These are phyloP conservation scores for Fusarium incarnatum DNA, from an alignment of 2,329 filamentous ascomycete genomes.

Conservation along the genomic window DNA sequence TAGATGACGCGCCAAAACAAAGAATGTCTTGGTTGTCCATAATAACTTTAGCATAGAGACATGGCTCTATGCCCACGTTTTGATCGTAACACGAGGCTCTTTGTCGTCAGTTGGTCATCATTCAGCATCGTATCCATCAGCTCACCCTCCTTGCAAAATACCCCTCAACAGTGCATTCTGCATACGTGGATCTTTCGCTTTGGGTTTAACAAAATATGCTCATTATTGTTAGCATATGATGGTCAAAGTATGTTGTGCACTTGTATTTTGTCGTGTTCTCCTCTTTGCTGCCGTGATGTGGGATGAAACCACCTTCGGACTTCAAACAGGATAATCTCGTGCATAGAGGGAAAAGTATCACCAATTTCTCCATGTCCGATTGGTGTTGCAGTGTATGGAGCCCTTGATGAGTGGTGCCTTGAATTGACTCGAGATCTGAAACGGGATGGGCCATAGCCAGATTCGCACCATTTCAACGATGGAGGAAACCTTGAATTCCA, in stretches of 20 bases:
- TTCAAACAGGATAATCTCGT: constrained; percentile 17
- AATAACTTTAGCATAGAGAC: background rate
- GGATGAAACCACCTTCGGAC: constrained; percentile 3
- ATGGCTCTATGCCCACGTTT: constrained; percentile 10
- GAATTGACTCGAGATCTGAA: constrained; percentile 24
- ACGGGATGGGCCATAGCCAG: constrained; percentile 18
- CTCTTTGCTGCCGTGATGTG: constrained; percentile 11
- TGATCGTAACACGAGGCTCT: constrained; percentile 14
- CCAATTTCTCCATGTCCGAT: background rate
- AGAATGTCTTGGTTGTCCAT: background rate
- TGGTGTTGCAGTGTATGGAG: constrained; percentile 9
- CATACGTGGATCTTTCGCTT: constrained; percentile 25
- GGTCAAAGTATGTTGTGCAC: background rate
- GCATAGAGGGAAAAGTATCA: background rate
- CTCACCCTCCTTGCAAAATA: constrained; percentile 19
- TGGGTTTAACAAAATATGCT: constrained; percentile 5
- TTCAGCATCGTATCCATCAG: constrained; percentile 14
- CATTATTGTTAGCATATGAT: background rate
- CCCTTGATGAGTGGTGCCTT: background rate
- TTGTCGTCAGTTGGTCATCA: constrained; percentile 34
- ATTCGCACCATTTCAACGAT: constrained; percentile 13
- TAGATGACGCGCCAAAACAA: constrained; percentile 2
- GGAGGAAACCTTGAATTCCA: constrained; percentile 21
- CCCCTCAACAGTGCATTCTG: constrained; percentile 21
- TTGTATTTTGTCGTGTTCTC: background rate